Base-by-base conservation (phyloP, 768 basidiomycete species). In the Baorangia bicolor region DNA sequence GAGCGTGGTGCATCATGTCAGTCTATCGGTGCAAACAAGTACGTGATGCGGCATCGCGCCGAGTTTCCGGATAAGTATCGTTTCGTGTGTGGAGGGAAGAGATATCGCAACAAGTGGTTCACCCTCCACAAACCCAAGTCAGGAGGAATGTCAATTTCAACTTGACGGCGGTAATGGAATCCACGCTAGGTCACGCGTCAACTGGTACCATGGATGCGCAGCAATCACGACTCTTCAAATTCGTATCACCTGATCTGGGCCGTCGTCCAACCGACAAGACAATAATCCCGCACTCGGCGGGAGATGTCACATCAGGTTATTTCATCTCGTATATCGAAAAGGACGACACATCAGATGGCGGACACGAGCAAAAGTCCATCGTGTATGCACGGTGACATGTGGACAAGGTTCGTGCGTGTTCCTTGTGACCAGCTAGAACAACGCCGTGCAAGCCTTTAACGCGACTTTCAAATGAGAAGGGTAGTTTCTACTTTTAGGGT, bases 401-500 rank as follows among this genome's bases (percentile, higher is more conserved):
- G 37, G 10, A 41, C 46, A 30, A 31, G 35, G 37, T 54, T 51
- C 30, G 14, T 34, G 46, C 38, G 20, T 35, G 11, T 11, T 39
- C 23, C 21, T 33, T 28, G 14, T 28, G 61, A 53, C 39, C 25
- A 25, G 43, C 37, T 54, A 21, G 43, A 53, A 45, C 18, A 21
- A 60, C 20, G 27, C 35, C 28, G 33, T 27, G 33, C 28, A 51
- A 45, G 51, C 14, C 18, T 46, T 58, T 43, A 2, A 16, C 41
- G 45, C 51, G 39, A 61, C 43, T 42, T 49, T 49, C 48, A 46
- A 64, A 65, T 53, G 14, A n/a, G 16, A 21, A 20, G 21, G 20
- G 21, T 18, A 3, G 13, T 11, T 44, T 51, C 54, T 34, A 35
- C 35, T 59, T 60, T 54, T 38, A 34, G 43, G 27, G 38, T 16